phyloP scores from a whole-genome alignment of 495 filamentous ascomycete genomes.

The Penicillium argentinense region DNA sequence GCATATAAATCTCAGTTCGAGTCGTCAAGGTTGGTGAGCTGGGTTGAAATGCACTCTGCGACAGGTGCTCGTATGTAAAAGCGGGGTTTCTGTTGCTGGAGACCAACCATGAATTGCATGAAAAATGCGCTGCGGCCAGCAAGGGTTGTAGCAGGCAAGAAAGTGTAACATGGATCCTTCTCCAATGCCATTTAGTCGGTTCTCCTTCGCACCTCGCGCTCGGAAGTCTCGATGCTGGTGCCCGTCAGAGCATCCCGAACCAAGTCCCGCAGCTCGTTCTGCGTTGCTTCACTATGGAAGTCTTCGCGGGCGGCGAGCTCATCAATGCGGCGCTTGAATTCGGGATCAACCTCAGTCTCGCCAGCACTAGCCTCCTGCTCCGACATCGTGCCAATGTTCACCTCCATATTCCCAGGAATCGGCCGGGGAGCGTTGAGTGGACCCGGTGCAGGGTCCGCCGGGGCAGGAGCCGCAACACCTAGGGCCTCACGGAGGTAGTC shows the following conservation, averaged over 20 bases:
- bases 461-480: conserved; percentile 25
- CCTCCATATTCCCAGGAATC: conserved; percentile 62
- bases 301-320: conserved; percentile 71
- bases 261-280: conserved; percentile 65
- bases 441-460: conserved; percentile 22
- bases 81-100: too few species aligned
- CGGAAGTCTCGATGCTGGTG: conserved; percentile 47
- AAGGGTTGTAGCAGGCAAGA: too few species aligned
- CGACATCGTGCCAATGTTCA: conserved; percentile 66
- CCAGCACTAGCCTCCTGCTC: conserved; percentile 54
- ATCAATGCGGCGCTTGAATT: conserved; percentile 72
- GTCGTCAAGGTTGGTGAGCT: too few species aligned
- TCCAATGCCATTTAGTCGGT: conserved; percentile 42
- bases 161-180: neutral
- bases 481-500: conserved; percentile 61
- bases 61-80: too few species aligned
- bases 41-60: too few species aligned
- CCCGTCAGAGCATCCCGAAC: conserved; percentile 67
- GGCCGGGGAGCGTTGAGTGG: conserved; percentile 48
- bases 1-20: too few species aligned
- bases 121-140: too few species aligned
- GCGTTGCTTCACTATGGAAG: conserved; percentile 68
- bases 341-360: conserved; percentile 58
- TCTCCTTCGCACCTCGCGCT: conserved; percentile 62
- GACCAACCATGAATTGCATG: too few species aligned